phyloP scores from a whole-genome alignment of 2,329 filamentous ascomycete species.

The Daldinia eschscholtzii region DNA sequence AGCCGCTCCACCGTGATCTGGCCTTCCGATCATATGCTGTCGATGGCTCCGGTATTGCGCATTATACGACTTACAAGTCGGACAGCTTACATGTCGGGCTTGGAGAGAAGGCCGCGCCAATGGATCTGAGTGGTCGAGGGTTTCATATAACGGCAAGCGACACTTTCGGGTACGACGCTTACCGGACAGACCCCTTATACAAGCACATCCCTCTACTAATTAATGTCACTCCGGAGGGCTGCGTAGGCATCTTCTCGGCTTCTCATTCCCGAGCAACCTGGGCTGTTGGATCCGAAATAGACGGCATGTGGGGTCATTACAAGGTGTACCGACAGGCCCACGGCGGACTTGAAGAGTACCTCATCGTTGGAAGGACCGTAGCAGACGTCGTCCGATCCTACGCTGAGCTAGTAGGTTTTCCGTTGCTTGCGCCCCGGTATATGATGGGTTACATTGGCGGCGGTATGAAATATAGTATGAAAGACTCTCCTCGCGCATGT shows the following conservation, averaged over 20 bases:
- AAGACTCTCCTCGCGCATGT: slow-evolving; percentile 64
- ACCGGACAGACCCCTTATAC: slow-evolving; percentile 78
- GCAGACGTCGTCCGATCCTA: slow-evolving; percentile 75
- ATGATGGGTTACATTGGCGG: slow-evolving; percentile 80
- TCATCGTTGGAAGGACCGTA: slow-evolving; percentile 74
- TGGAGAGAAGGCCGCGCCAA: slow-evolving; percentile 77
- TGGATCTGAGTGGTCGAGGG: slow-evolving; percentile 75
- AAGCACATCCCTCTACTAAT: slow-evolving; percentile 81
- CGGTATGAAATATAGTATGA: slow-evolving; percentile 67
- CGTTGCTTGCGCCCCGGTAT: slow-evolving; percentile 76
- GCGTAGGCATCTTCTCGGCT: slow-evolving; percentile 76
- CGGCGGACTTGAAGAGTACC: slow-evolving; percentile 78
- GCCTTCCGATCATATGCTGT: slow-evolving; percentile 74
- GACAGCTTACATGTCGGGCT: slow-evolving; percentile 76
- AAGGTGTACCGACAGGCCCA: slow-evolving; percentile 80
- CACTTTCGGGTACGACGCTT: slow-evolving; percentile 79
- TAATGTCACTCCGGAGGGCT: slow-evolving; percentile 73
- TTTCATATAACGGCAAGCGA: slow-evolving; percentile 78
- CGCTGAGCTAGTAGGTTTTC: slow-evolving; percentile 76
- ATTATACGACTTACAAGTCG: slow-evolving; percentile 73
- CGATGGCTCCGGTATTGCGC: slow-evolving; percentile 71
- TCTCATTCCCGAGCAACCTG: slow-evolving; percentile 74
- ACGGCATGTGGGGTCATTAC: slow-evolving; percentile 80
- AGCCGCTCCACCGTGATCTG: slow-evolving; percentile 72
- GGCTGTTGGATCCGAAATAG: slow-evolving; percentile 77